Evolutionary conservation across 164 flowering plant species (phyloP), one percentile per base, ranked within the genome.

Genomic region (Tetracentron sinense): DNA sequence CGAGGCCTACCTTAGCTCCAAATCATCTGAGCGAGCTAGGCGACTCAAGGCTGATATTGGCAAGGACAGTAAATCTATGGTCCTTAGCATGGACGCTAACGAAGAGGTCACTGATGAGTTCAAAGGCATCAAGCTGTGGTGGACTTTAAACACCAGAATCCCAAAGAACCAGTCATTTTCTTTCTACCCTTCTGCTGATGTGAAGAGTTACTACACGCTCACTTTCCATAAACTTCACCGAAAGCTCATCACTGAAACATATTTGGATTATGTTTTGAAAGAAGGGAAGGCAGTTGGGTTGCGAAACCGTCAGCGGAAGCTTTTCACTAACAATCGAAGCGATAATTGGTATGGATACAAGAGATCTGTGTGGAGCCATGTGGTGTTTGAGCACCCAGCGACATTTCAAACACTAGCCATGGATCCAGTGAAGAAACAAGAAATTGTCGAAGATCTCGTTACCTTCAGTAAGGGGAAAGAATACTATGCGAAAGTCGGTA

Each of bases 321-420:
- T 80, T 7, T 77, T 65, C 64, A 75, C 78, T 0, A 80, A 80
- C 64, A 60, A 58, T 54, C 42, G 53, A 2, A 49, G 58, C 15
- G 42, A 59, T 2, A 4, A 29, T 4, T 55, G 63, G 49, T 26
- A 35, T 2, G 62, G 48, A 14, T 55, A 30, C 42, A 65, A 47
- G 21, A 52, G 64, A 0, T 33, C 60, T 0, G 14, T 11, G 44
- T 83, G 89, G 89, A 80, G 78, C 51, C 75, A 80, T 64, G 77
- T 82, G 1, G 63, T 52, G 19, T 84, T 81, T 57, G 72, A 75
- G 63, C 83, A 72, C 61, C 75, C 75, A 3, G 80, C 83, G 0
- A 54, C 77, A 0, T 79, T 83, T 25, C 60, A 68, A 0, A 81
- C 81, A 0, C 62, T 83, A 10, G 88, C 85, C 0, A 74, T 84